A percentile compares a stretch with the other conserved stretches of the same genome.
phyloP scores from a whole-genome alignment of 2,329 filamentous ascomycete genomes.

The Pleurostoma richardsiae region DNA sequence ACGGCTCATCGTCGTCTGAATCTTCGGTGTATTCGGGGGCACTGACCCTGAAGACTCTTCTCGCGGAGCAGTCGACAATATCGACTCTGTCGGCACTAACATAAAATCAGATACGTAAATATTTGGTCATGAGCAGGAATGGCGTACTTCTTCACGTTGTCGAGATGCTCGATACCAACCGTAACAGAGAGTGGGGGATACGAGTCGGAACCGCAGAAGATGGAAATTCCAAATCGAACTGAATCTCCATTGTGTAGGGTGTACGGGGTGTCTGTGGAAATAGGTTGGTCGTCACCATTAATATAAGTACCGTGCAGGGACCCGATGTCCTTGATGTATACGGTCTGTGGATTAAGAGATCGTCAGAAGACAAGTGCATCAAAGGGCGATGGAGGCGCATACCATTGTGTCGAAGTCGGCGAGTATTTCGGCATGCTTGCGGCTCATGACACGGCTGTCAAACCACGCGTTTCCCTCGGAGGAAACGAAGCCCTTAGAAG shows the following conservation, averaged over 20 bases:
- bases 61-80: no score
- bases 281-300: slow-evolving; percentile 22
- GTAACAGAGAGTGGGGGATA: slow-evolving; percentile 19
- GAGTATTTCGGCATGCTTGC: slow-evolving; percentile 55
- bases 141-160: slow-evolving; percentile 10
- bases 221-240: slow-evolving; percentile 32
- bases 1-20: no score
- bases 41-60: no score
- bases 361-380: slow-evolving; percentile 11
- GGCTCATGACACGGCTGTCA: slow-evolving; percentile 67
- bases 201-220: slow-evolving; percentile 25
- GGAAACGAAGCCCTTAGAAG: slow-evolving; percentile 34
- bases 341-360: slow-evolving; percentile 22
- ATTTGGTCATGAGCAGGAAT: neutral
- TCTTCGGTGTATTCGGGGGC: no score
- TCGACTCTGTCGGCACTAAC: no score
- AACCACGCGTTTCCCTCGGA: slow-evolving; percentile 55
- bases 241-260: slow-evolving; percentile 26
- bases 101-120: neutral
- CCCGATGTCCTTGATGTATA: slow-evolving; percentile 38
- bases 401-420: slow-evolving; percentile 40
- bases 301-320: slow-evolving; percentile 51
- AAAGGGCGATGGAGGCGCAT: slow-evolving; percentile 10
- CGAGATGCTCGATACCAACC: slow-evolving; percentile 14
- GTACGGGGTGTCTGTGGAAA: slow-evolving; percentile 11